Evolutionary conservation across 495 filamentous ascomycete species (phyloP).

Genomic region (Astrocystis sublimbata): DNA sequence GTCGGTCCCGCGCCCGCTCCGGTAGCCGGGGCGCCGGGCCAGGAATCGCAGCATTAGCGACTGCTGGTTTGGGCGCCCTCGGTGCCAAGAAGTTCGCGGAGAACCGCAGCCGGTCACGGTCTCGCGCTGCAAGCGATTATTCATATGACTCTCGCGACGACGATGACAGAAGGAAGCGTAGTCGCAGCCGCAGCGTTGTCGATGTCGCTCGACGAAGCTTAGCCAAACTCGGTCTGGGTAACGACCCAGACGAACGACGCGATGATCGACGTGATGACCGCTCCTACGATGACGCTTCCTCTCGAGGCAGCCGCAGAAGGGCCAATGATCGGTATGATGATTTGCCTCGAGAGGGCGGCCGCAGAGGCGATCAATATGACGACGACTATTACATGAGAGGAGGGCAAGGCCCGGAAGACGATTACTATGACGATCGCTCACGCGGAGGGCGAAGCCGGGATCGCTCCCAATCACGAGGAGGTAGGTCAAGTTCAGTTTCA

Average conservation of each 20-base stretch:
- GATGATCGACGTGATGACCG: constrained; percentile 42
- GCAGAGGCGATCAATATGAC: constrained; percentile 46
- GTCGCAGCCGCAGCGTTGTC: constrained; percentile 54
- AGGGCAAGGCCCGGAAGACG: constrained; percentile 43
- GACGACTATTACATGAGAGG: constrained; percentile 54
- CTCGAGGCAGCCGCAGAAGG: too few relatives aligned
- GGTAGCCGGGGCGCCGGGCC: constrained; percentile 42
- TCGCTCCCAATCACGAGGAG: constrained; percentile 36
- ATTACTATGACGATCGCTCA: constrained; percentile 54
- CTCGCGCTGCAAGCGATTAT: constrained; percentile 48
- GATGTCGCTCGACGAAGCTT: constrained; percentile 45
- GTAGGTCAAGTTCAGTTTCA: constrained; percentile 50
- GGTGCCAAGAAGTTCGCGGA: constrained; percentile 79
- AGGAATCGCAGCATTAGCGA: constrained; percentile 65
- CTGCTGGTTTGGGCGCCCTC: constrained; percentile 72
- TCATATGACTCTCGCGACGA: constrained; percentile 54
- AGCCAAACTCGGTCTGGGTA: constrained; percentile 49
- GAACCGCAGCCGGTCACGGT: constrained; percentile 65
- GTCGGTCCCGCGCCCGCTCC: constrained; percentile 55
- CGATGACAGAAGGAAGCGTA: constrained; percentile 40
- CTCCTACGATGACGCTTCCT: too few relatives aligned
- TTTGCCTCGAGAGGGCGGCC: constrained; percentile 30
- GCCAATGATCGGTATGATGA: too few relatives aligned
- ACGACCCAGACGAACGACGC: constrained; percentile 41
- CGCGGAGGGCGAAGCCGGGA: constrained; percentile 40